These are phyloP conservation scores for Saposhnikovia divaricata DNA, from an alignment of 129 eudicot species.

Conservation along the genomic window DNA sequence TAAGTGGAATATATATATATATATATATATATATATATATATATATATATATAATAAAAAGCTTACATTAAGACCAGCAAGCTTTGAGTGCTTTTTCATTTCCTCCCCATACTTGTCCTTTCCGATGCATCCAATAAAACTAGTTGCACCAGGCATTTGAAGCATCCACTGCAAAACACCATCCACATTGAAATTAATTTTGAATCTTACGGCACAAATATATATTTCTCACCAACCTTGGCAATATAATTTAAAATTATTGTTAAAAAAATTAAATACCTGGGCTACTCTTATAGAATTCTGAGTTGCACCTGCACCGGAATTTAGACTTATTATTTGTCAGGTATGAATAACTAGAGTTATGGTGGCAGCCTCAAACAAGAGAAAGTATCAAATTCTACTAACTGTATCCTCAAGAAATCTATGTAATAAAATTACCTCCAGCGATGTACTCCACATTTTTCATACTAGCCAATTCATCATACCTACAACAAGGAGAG, in stretches of 20 bases:
- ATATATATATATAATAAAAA: not conserved
- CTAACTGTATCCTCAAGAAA: not conserved
- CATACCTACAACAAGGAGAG: conserved; percentile 48
- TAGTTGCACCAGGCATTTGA: conserved; percentile 87
- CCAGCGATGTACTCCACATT: conserved; percentile 92
- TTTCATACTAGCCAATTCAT: conserved; percentile 58
- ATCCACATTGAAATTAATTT: not conserved
- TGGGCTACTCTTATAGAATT: conserved; percentile 95
- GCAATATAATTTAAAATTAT: not conserved
- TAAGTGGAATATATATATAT: not conserved
- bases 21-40: not conserved
- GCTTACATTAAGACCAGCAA: conserved; percentile 71
- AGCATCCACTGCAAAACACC: conserved; percentile 74
- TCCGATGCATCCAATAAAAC: conserved; percentile 87
- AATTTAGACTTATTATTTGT: not conserved
- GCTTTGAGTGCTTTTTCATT: conserved; percentile 60
- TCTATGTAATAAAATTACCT: conserved; percentile 37
- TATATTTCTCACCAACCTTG: not conserved
- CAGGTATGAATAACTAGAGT: not conserved
- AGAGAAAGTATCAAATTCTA: not conserved
- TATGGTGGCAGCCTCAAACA: not conserved
- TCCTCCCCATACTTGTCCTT: conserved; percentile 96
- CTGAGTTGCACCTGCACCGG: conserved; percentile 82
- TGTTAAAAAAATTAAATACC: conserved; percentile 24
- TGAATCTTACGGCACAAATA: not conserved